phyloP scores from a whole-genome alignment of 2,329 filamentous ascomycete genomes.

The Trichoderma guizhouense region DNA sequence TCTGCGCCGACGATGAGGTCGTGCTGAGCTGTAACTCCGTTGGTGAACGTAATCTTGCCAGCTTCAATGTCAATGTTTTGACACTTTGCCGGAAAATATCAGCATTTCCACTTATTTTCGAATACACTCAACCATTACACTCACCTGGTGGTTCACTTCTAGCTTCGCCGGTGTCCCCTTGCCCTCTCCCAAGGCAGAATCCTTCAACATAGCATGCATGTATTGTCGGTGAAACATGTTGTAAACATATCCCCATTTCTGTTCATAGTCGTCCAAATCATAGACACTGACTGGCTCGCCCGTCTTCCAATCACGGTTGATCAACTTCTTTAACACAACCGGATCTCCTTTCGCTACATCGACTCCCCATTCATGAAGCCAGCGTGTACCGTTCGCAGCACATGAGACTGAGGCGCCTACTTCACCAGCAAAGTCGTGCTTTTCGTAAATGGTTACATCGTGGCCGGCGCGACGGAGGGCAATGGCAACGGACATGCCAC shows the following conservation, averaged over 20 bases:
- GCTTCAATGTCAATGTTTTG: conserved; percentile 50
- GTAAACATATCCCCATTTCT: conserved; percentile 62
- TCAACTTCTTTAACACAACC: conserved; percentile 62
- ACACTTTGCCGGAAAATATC: conserved; percentile 30
- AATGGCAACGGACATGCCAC: conserved; percentile 45
- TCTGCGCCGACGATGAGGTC: conserved; percentile 63
- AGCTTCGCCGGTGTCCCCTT: conserved; percentile 52
- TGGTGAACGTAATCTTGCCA: conserved; percentile 50
- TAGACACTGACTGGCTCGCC: conserved; percentile 64
- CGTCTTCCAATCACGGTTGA: conserved; percentile 68
- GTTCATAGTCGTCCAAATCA: conserved; percentile 61
- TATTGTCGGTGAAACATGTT: conserved; percentile 69
- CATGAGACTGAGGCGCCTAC: conserved; percentile 66
- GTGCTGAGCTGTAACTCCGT: conserved; percentile 48
- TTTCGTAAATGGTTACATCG: conserved; percentile 60
- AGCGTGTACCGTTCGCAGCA: conserved; percentile 66
- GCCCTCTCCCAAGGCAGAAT: conserved; percentile 53
- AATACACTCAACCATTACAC: conserved; percentile 1
- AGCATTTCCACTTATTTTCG: not conserved
- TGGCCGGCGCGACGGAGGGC: conserved; percentile 47
- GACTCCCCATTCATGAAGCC: conserved; percentile 66
- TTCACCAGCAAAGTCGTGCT: conserved; percentile 63
- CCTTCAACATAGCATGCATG: conserved; percentile 66
- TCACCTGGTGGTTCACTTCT: conserved; percentile 53
- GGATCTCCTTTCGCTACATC: conserved; percentile 62